Conservation (phyloP, 768 basidiomycete genomes). For the Pleurotus platypus region DNA sequence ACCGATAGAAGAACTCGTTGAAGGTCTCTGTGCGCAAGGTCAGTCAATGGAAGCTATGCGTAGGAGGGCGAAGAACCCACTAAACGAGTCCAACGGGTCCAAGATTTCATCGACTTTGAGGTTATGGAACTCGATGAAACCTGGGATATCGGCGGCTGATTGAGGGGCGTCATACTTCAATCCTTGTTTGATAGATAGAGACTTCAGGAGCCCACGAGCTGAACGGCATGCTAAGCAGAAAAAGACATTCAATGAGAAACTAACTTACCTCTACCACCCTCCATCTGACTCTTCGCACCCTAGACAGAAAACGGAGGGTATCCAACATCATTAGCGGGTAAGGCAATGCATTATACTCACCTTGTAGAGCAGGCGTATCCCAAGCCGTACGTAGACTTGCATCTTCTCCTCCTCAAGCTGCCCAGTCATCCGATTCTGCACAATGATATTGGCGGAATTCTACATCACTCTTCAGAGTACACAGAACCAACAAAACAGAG, state of each 20-base stretch:
- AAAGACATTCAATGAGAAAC: neutral
- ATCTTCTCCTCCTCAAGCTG: slow-evolving; percentile 98
- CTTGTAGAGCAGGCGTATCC: slow-evolving; percentile 91
- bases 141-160: slow-evolving; percentile 78
- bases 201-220: slow-evolving; percentile 84
- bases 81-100: slow-evolving; percentile 81
- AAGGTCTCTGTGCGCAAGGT: slow-evolving; percentile 62
- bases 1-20: slow-evolving; percentile 89
- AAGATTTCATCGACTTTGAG: slow-evolving; percentile 79
- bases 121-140: slow-evolving; percentile 88
- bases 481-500: slow-evolving; percentile 4
- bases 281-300: slow-evolving; percentile 86
- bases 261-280: slow-evolving; percentile 73
- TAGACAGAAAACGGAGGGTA: slow-evolving; percentile 16
- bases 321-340: neutral
- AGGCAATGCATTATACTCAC: slow-evolving; percentile 20
- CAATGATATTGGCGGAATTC: slow-evolving; percentile 98
- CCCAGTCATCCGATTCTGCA: slow-evolving; percentile 90
- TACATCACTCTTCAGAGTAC: slow-evolving; percentile 21
- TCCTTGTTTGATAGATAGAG: slow-evolving; percentile 91
- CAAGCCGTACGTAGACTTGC: slow-evolving; percentile 88
- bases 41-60: neutral
- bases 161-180: slow-evolving; percentile 86
- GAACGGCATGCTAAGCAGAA: slow-evolving; percentile 6
- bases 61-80: slow-evolving; percentile 36